These are phyloP conservation scores for Pythium myriotylum DNA, from an alignment of 352 stramenopile genomes.

Conservation along the genomic window DNA sequence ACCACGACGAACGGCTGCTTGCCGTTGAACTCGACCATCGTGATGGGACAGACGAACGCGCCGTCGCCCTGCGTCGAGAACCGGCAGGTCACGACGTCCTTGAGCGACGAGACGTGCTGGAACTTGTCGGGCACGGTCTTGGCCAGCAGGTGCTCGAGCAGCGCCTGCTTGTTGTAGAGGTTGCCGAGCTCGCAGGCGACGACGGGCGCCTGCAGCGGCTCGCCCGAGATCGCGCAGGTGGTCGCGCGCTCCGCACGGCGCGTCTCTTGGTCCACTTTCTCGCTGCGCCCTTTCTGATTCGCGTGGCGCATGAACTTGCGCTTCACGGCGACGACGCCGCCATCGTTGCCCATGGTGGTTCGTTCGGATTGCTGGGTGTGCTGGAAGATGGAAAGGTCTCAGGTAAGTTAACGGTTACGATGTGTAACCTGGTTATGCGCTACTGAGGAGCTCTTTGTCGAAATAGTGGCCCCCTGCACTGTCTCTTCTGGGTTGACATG, in stretches of 20 bases:
- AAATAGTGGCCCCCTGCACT: not conserved
- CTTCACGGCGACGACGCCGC: slow-evolving; percentile 93
- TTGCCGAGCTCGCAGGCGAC: slow-evolving; percentile 90
- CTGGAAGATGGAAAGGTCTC: slow-evolving; percentile 10
- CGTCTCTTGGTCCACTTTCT: slow-evolving; percentile 67
- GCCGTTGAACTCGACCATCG: slow-evolving; percentile 87
- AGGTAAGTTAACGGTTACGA: too few relatives aligned
- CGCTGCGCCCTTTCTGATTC: slow-evolving; percentile 68
- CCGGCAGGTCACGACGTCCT: slow-evolving; percentile 85
- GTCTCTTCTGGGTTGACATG: not conserved
- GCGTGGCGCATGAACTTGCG: slow-evolving; percentile 93
- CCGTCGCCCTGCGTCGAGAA: slow-evolving; percentile 31
- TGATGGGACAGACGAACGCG: slow-evolving; percentile 73
- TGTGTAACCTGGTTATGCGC: too few relatives aligned
- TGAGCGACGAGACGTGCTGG: slow-evolving; percentile 82
- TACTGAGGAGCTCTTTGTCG: too few relatives aligned
- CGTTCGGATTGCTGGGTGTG: not conserved
- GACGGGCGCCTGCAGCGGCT: slow-evolving; percentile 81
- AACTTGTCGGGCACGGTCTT: slow-evolving; percentile 75
- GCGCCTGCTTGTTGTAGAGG: slow-evolving; percentile 92
- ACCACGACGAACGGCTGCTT: slow-evolving; percentile 86
- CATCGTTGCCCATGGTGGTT: slow-evolving; percentile 89
- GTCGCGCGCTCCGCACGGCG: slow-evolving; percentile 58
- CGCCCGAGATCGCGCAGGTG: slow-evolving; percentile 84
- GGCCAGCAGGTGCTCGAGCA: slow-evolving; percentile 84